Evolutionary conservation across 768 basidiomycete species (phyloP).

Genomic region (Rhizopogon vesiculosus): DNA sequence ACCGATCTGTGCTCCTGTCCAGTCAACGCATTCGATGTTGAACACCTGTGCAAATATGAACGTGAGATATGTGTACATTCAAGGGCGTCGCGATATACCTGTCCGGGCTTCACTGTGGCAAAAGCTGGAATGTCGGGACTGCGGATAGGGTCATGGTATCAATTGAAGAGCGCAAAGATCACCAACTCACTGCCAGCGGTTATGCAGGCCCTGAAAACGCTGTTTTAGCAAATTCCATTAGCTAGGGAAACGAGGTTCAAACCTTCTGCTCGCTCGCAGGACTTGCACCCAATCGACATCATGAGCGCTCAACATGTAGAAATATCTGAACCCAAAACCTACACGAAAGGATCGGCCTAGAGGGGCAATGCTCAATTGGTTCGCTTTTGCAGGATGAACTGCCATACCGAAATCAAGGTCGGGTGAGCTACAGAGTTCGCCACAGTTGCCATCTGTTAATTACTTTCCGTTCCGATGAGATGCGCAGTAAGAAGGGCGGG

Average conservation of each 20-base stretch:
- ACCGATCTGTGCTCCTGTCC: conserved; percentile 77
- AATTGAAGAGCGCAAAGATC: not conserved
- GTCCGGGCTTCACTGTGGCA: conserved; percentile 57
- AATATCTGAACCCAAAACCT: conserved; percentile 17
- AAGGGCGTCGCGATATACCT: conserved; percentile 27
- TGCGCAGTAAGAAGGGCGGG: not conserved
- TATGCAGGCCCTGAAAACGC: conserved; percentile 50
- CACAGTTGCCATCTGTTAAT: conserved; percentile 46
- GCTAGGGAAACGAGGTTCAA: not conserved
- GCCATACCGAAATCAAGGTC: conserved; percentile 49
- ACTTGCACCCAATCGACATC: conserved; percentile 22
- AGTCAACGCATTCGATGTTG: conserved; percentile 69
- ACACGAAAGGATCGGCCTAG: conserved; percentile 71
- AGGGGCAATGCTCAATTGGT: not conserved
- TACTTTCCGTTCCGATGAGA: not conserved
- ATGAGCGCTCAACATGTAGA: not conserved
- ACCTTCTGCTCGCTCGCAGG: conserved; percentile 56
- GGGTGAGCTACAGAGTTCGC: conserved; percentile 59
- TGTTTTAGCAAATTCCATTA: not conserved
- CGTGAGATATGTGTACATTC: not conserved
- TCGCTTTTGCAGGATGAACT: not conserved
- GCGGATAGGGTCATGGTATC: not conserved
- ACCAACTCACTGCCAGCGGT: conserved; percentile 65
- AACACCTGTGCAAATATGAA: conserved; percentile 41
- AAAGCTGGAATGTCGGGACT: conserved; percentile 64